These are phyloP conservation scores for Ceratocystis cacaofunesta DNA, from an alignment of 2,329 filamentous ascomycete genomes.

Conservation along the genomic window DNA sequence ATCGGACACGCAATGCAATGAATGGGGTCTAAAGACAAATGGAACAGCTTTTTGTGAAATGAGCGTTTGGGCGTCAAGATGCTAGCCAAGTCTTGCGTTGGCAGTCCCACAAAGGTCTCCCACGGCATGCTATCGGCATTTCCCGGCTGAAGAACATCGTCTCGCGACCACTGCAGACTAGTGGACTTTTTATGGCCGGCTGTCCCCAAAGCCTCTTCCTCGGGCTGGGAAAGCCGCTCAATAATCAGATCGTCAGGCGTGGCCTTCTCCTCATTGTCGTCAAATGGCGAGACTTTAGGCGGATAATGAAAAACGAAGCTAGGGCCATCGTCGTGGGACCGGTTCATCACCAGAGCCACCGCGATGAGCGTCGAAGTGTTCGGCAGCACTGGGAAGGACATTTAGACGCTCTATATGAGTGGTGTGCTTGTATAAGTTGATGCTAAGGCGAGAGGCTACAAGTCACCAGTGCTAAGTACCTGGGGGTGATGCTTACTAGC, in stretches of 20 bases:
- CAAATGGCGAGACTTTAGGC: constrained; percentile 31
- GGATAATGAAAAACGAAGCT: constrained; percentile 81
- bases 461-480: no score
- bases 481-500: no score
- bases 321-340: constrained; percentile 57
- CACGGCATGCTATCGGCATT: constrained; percentile 46
- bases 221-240: constrained; percentile 31
- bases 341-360: constrained; percentile 58
- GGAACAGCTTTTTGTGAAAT: constrained; percentile 70
- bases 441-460: neutral
- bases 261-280: constrained; percentile 23
- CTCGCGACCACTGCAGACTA: constrained; percentile 23
- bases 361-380: constrained; percentile 47
- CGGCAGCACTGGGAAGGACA: constrained; percentile 36
- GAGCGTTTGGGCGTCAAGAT: constrained; percentile 60
- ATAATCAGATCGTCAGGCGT: constrained; percentile 39
- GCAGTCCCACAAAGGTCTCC: constrained; percentile 60
- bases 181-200: constrained; percentile 19
- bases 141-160: constrained; percentile 32
- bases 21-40: constrained; percentile 65
- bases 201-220: constrained; percentile 20
- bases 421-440: neutral
- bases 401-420: constrained; percentile 22
- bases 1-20: constrained; percentile 73
- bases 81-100: constrained; percentile 63